These are phyloP conservation scores for Sequoia sempervirens DNA, from an alignment of 75 land plant species.

Conservation along the genomic window DNA sequence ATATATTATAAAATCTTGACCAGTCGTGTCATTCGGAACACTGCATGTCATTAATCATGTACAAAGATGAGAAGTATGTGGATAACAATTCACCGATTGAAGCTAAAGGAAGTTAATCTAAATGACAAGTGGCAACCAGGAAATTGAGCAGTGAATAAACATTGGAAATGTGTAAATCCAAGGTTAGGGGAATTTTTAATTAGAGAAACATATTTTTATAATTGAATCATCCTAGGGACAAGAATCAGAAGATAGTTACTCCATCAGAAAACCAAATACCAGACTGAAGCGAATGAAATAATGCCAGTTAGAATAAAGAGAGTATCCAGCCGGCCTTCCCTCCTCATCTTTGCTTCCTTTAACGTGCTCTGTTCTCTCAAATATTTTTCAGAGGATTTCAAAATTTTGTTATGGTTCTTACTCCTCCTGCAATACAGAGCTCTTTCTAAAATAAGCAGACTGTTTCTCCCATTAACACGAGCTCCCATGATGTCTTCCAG, in stretches of 20 bases:
- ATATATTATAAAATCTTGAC: too few species aligned
- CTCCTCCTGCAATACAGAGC: not conserved
- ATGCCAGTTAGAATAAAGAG: not conserved
- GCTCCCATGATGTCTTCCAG: not conserved
- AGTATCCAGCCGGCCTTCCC: not conserved
- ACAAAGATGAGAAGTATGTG: too few species aligned
- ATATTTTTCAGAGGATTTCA: not conserved
- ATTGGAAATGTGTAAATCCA: too few species aligned
- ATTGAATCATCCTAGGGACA: not conserved
- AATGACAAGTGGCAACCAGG: too few species aligned
- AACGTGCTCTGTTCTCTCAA: not conserved
- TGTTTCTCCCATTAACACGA: slow-evolving; percentile 19
- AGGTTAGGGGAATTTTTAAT: too few species aligned
- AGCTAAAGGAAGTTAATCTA: too few species aligned
- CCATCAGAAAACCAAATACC: not conserved
- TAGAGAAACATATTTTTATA: too few species aligned
- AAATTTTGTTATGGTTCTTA: slow-evolving; percentile 19
- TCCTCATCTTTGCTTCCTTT: not conserved
- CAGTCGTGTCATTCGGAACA: too few species aligned
- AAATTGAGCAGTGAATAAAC: too few species aligned
- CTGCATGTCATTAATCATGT: too few species aligned
- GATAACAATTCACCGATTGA: too few species aligned
- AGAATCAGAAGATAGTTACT: not conserved
- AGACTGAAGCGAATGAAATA: not conserved
- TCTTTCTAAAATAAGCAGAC: slow-evolving; percentile 28